phyloP scores from a whole-genome alignment of 495 filamentous ascomycete species.

The Aspergillus panamensis region DNA sequence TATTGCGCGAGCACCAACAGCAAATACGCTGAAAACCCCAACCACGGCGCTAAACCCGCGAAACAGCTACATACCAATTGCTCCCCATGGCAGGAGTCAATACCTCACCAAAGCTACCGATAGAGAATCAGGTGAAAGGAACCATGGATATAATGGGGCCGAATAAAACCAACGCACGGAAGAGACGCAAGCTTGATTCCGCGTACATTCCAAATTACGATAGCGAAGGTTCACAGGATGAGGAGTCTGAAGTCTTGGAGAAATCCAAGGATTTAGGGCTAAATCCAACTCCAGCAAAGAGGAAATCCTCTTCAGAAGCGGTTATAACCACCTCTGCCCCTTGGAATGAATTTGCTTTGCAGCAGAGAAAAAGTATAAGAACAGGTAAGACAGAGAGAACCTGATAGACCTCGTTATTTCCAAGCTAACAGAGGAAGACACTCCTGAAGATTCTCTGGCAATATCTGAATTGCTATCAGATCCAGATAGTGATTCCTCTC shows the following conservation, averaged over 20 bases:
- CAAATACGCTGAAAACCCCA: too few species aligned
- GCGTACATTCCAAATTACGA: background rate
- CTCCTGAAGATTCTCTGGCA: background rate
- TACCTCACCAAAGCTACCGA: background rate
- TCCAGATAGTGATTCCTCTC: background rate
- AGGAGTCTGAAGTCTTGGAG: background rate
- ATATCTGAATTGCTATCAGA: background rate
- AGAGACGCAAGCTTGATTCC: background rate
- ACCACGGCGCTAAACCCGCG: too few species aligned
- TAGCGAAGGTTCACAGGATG: too few species aligned
- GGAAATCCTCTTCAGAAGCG: conserved; percentile 4
- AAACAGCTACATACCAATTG: too few species aligned
- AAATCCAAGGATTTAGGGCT: background rate
- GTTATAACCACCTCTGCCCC: background rate
- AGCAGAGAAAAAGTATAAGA: background rate
- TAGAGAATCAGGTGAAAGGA: background rate
- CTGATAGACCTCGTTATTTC: background rate
- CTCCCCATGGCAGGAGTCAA: too few species aligned
- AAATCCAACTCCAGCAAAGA: background rate
- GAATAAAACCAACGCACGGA: background rate
- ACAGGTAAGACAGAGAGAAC: background rate
- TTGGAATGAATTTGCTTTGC: background rate
- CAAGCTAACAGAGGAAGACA: background rate
- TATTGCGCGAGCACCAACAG: too few species aligned
- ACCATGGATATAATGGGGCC: background rate